These are phyloP conservation scores for Boletus huronensis DNA, from an alignment of 768 basidiomycete genomes.

Conservation along the genomic window DNA sequence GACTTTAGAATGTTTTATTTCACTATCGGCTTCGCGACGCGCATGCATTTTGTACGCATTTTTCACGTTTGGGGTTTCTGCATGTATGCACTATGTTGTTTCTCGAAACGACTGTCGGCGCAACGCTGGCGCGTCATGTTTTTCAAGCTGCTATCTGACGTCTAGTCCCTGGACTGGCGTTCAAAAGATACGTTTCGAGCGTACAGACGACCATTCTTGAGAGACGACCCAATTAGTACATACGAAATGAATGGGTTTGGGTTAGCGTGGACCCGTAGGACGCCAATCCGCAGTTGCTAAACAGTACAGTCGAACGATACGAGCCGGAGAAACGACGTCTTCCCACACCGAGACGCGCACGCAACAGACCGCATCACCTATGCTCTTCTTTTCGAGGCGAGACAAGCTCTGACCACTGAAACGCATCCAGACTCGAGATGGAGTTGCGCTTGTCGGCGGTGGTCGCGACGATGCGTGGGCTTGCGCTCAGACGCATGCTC, in stretches of 20 bases:
- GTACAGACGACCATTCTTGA: constrained; percentile 4
- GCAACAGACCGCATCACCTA: constrained; percentile 2
- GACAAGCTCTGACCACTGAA: constrained; percentile 34
- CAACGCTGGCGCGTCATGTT: neutral
- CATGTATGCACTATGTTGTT: constrained; percentile 18
- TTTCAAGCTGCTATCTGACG: neutral
- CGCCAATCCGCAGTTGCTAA: neutral
- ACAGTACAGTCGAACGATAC: constrained; percentile 8
- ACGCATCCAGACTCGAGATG: constrained; percentile 30
- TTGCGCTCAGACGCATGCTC: constrained; percentile 32
- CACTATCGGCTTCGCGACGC: constrained; percentile 3
- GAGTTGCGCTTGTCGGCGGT: constrained; percentile 30
- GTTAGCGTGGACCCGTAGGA: neutral
- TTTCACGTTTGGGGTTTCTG: constrained; percentile 4
- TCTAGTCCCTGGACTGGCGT: neutral
- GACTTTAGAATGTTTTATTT: constrained; percentile 24
- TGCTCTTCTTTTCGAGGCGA: constrained; percentile 31
- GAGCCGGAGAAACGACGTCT: neutral
- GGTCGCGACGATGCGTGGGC: constrained; percentile 32
- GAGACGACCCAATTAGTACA: constrained; percentile 5
- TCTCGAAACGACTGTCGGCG: neutral
- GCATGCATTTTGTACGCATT: constrained; percentile 24
- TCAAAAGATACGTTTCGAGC: neutral
- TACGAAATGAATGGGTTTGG: neutral
- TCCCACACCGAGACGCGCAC: neutral